A percentile compares a stretch with the other conserved stretches of the same genome.
phyloP scores from a whole-genome alignment of 1,284 basidiomycete genomes.

The Psilocybe mexicana region DNA sequence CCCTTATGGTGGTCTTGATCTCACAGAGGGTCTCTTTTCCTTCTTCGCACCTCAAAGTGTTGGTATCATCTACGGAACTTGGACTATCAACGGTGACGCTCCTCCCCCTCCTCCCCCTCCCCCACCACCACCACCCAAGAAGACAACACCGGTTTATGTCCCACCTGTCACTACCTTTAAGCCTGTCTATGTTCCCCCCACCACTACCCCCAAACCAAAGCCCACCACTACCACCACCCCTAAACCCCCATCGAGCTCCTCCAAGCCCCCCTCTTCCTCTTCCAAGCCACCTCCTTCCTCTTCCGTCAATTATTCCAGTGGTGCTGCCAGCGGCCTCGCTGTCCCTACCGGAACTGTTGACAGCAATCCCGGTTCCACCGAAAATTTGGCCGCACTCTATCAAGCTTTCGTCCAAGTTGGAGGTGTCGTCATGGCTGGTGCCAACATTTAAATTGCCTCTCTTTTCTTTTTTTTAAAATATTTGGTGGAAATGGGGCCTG shows the following conservation, averaged over 20 bases:
- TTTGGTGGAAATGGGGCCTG: constrained; percentile 5
- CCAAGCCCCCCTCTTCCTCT: background rate
- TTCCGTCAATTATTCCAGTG: constrained; percentile 17
- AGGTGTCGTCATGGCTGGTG: constrained; percentile 22
- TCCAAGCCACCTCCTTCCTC: constrained; percentile 5
- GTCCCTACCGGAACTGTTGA: constrained; percentile 19
- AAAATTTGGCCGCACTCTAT: constrained; percentile 26
- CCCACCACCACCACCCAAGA: constrained; percentile 12
- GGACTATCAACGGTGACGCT: constrained; percentile 46
- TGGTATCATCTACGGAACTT: constrained; percentile 61
- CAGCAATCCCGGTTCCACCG: constrained; percentile 1
- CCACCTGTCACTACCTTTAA: constrained; percentile 9
- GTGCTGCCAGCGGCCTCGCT: constrained; percentile 21
- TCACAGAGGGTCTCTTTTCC: constrained; percentile 73
- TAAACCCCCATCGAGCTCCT: background rate
- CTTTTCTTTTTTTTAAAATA: background rate
- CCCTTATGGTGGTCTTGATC: constrained; percentile 73
- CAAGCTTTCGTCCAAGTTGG: constrained; percentile 24
- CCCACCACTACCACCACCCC: constrained; percentile 10
- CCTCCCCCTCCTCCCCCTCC: constrained; percentile 11
- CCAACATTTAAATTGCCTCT: constrained; percentile 12
- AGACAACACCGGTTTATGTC: constrained; percentile 6
- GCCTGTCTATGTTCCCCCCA: background rate
- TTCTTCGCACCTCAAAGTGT: constrained; percentile 48
- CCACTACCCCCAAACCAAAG: constrained; percentile 8